These are phyloP conservation scores for Fimicolochytrium jonesii DNA, from an alignment of 192 early-diverging fungal genomes.

Conservation along the genomic window DNA sequence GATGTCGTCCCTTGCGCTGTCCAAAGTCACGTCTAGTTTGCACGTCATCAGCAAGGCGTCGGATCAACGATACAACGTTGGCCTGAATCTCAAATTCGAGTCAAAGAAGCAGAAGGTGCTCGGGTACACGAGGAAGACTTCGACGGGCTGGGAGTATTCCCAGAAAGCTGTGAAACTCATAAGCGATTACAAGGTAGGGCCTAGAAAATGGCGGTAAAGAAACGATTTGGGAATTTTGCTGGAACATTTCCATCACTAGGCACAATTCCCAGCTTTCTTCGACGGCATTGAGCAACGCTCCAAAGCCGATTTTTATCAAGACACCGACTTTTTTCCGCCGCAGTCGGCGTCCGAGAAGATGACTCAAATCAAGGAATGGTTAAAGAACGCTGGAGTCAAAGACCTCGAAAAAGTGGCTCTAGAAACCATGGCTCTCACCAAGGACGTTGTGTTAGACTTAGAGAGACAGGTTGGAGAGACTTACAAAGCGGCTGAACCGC, in stretches of 20 bases:
- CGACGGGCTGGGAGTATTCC: conserved; percentile 82
- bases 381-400: conserved; percentile 56
- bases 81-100: conserved; percentile 91
- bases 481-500: conserved; percentile 17
- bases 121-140: conserved; percentile 78
- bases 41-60: conserved; percentile 55
- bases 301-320: conserved; percentile 53
- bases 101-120: conserved; percentile 78
- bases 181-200: conserved; percentile 59
- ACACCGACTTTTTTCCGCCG: conserved; percentile 57
- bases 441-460: conserved; percentile 51
- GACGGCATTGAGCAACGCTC: conserved; percentile 24
- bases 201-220: too few species aligned
- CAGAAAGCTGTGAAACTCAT: conserved; percentile 73
- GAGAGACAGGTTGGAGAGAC: conserved; percentile 53
- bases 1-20: conserved; percentile 64
- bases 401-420: conserved; percentile 63
- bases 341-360: conserved; percentile 40
- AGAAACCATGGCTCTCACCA: conserved; percentile 59
- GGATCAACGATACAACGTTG: conserved; percentile 65
- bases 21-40: conserved; percentile 81
- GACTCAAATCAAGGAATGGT: conserved; percentile 58
- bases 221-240: not conserved
- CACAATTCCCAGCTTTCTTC: conserved; percentile 60
- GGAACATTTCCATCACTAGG: conserved; percentile 13